These are phyloP conservation scores for Stachybotrys echinatus DNA, from an alignment of 2,329 filamentous ascomycete genomes.

Conservation along the genomic window DNA sequence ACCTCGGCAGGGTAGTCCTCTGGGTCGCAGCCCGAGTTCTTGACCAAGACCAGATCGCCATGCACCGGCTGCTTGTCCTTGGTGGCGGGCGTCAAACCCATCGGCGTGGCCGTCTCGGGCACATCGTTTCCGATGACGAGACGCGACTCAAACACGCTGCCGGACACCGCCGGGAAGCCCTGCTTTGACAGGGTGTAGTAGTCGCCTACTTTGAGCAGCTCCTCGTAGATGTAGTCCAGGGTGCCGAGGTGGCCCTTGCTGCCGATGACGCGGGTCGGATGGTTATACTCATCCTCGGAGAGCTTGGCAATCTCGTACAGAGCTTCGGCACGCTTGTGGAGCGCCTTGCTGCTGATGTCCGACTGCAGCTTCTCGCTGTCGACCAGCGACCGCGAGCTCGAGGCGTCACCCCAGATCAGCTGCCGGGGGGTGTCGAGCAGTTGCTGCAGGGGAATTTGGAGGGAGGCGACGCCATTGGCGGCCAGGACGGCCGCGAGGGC, in stretches of 20 bases:
- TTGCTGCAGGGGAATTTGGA: slow-evolving; percentile 16
- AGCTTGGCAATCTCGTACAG: slow-evolving; percentile 59
- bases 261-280: slow-evolving; percentile 67
- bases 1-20: slow-evolving; percentile 58
- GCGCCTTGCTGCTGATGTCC: slow-evolving; percentile 48
- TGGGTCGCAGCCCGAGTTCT: slow-evolving; percentile 57
- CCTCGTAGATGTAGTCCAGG: slow-evolving; percentile 55
- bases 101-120: slow-evolving; percentile 44
- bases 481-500: slow-evolving; percentile 17
- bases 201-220: slow-evolving; percentile 47
- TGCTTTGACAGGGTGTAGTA: slow-evolving; percentile 63
- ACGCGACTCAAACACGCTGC: slow-evolving; percentile 53
- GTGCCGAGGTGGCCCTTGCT: slow-evolving; percentile 61
- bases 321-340: slow-evolving; percentile 53
- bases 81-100: slow-evolving; percentile 65
- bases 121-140: slow-evolving; percentile 50
- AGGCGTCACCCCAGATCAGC: slow-evolving; percentile 6
- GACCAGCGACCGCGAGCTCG: slow-evolving; percentile 34
- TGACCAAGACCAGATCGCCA: slow-evolving; percentile 54
- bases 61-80: slow-evolving; percentile 52
- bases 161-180: slow-evolving; percentile 56
- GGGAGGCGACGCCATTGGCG: slow-evolving; percentile 17
- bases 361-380: slow-evolving; percentile 51
- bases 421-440: slow-evolving; percentile 4
- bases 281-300: slow-evolving; percentile 55